Conservation (phyloP, 805 yeast genomes). For the Diddensiella caesifluorescens region DNA sequence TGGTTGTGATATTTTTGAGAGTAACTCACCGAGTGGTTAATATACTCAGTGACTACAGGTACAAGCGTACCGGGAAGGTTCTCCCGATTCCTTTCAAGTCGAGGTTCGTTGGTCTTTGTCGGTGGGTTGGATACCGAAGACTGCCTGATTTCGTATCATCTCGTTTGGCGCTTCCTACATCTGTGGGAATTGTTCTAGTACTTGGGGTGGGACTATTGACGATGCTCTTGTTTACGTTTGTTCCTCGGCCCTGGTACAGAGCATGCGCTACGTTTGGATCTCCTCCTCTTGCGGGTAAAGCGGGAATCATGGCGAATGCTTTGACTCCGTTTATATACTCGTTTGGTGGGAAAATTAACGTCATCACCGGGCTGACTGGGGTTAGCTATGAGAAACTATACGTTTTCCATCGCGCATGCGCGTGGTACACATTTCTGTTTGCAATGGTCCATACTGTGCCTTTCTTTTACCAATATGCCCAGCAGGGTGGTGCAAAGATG, state of each 20-base stretch:
- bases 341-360: slow-evolving; percentile 18
- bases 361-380: slow-evolving; percentile 19
- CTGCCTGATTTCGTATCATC: slow-evolving; percentile 7
- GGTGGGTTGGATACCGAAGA: slow-evolving; percentile 16
- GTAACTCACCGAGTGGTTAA: slow-evolving; percentile 10
- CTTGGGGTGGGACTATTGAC: slow-evolving; percentile 9
- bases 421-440: slow-evolving; percentile 17
- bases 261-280: slow-evolving; percentile 19
- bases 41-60: slow-evolving; percentile 7
- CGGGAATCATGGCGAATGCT: slow-evolving; percentile 22
- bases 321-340: slow-evolving; percentile 22
- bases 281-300: slow-evolving; percentile 20
- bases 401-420: slow-evolving; percentile 16
- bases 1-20: slow-evolving; percentile 9
- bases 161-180: slow-evolving; percentile 11
- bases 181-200: slow-evolving; percentile 12
- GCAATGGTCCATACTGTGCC: slow-evolving; percentile 20
- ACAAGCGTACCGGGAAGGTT: neutral
- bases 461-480: slow-evolving; percentile 13
- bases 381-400: slow-evolving; percentile 20
- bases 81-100: neutral
- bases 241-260: slow-evolving; percentile 18
- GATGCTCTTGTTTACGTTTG: slow-evolving; percentile 10
- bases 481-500: slow-evolving; percentile 18
- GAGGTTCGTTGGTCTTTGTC: slow-evolving; percentile 9